These are phyloP conservation scores for Myxozyma geophila DNA, from an alignment of 805 yeast genomes.

Conservation along the genomic window DNA sequence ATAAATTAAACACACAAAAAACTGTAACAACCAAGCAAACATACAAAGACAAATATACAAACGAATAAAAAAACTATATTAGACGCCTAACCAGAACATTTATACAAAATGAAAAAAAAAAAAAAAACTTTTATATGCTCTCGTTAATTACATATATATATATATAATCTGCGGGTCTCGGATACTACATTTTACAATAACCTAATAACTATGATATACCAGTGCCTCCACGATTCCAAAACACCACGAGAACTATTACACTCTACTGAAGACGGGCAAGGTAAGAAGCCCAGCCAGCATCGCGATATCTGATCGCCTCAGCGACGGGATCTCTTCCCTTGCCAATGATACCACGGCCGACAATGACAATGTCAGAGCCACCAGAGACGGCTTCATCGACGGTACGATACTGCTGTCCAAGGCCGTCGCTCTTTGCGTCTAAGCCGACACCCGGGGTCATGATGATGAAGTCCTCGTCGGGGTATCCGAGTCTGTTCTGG, in stretches of 20 bases:
- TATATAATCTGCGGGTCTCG: no score
- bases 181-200: background rate
- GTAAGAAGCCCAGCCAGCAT: slow-evolving; percentile 96
- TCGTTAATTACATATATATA: no score
- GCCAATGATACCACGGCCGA: slow-evolving; percentile 96
- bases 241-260: background rate
- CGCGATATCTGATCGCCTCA: slow-evolving; percentile 86
- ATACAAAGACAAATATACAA: background rate
- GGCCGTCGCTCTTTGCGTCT: slow-evolving; percentile 92
- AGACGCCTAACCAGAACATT: no score
- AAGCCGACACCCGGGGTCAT: slow-evolving; percentile 99
- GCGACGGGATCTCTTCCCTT: slow-evolving; percentile 88
- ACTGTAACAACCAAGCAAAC: no score
- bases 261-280: slow-evolving; percentile 46
- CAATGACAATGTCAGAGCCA: slow-evolving; percentile 95
- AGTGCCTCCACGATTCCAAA: background rate
- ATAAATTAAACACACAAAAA: background rate
- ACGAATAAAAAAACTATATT: background rate
- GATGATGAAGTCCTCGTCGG: slow-evolving; percentile 91
- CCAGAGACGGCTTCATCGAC: slow-evolving; percentile 80
- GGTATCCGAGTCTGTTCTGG: slow-evolving; percentile 78
- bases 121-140: no score
- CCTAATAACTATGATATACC: no score
- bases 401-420: slow-evolving; percentile 96
- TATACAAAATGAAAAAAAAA: no score